Evolutionary conservation across 768 basidiomycete species (phyloP), one percentile per base, ranked within the genome.

Genomic region (Chlorophyllum brunneum): DNA sequence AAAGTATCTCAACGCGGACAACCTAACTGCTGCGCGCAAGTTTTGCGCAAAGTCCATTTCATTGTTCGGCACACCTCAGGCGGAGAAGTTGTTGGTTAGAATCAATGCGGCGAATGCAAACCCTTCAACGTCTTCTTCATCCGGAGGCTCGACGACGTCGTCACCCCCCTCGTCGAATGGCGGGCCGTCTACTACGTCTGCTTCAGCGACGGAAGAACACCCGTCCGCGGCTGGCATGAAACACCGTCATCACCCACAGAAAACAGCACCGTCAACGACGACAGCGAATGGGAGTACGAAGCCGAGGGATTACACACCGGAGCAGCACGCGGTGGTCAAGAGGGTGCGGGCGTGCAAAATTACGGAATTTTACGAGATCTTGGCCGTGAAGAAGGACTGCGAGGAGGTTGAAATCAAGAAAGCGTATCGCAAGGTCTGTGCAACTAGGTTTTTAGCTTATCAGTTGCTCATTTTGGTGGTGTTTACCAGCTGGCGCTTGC

Each of bases 401-500:
- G 88, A 91, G 29, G 92, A 93, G 62, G 76, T 63, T 3, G 92
- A 92, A 31, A 78, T 94, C 50, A 94, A 97, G 78, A 94, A 91
- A 71, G 94, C 95, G 6, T 98, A 98, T 76, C 81, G 94, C 49
- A 98, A 97, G 82, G 94, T 95, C 50, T 18, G 67, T 65, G 27
- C 23, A 1, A 16, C 56, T 11, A 22, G 45, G 13, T 10, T 54
- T 34, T 26, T 26, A 9, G 15, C 15, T 34, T 26, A 36, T 23
- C 45, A 11, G 18, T 13, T 41, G n/a, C n/a, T n/a, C n/a, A n/a
- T n/a, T n/a, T n/a, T n/a, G n/a, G n/a, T n/a, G n/a, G n/a, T n/a
- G n/a, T n/a, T n/a, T n/a, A n/a, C n/a, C n/a, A 94, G 91, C 77
- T 95, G 55, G 94, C 94, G 33, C 74, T 97, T 53, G 88, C 89